Conservation (phyloP, 140 eudicot species). For the Cichorium intybus region DNA sequence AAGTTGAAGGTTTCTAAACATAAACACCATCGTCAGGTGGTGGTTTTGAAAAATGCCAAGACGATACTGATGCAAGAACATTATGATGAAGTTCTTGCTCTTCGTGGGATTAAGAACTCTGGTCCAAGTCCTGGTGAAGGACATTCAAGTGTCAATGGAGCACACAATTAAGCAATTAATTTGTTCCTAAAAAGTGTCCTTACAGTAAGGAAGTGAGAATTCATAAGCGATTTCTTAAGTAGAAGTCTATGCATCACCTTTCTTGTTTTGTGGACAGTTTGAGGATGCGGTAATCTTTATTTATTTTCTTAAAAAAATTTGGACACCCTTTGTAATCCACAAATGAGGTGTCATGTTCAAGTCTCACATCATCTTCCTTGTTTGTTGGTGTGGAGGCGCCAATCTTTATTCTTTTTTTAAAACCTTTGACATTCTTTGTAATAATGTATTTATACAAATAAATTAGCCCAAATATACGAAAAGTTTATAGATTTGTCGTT, state of each 20-base stretch:
- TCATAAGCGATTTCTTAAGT: not conserved
- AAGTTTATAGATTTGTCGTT: not conserved
- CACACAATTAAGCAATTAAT: conserved; percentile 20
- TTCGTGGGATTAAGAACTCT: conserved; percentile 45
- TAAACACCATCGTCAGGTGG: conserved; percentile 11
- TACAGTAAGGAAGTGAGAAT: not conserved
- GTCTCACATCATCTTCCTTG: not conserved
- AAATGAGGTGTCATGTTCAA: not conserved
- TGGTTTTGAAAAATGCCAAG: not conserved
- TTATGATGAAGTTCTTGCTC: conserved; percentile 31
- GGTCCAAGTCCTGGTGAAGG: conserved; percentile 77
- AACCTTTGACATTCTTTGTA: conserved; percentile 17
- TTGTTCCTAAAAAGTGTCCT: not conserved
- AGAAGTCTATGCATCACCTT: too few relatives aligned
- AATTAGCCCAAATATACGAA: not conserved
- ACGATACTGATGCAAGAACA: conserved; percentile 2
- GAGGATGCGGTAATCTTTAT: too few relatives aligned
- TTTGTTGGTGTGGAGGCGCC: not conserved
- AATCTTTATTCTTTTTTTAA: conserved; percentile 11
- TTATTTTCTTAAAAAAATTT: too few relatives aligned
- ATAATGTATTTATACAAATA: not conserved
- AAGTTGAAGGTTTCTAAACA: conserved; percentile 14
- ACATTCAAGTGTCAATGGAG: conserved; percentile 37
- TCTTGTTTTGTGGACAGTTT: too few relatives aligned
- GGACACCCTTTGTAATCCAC: not conserved